Percentiles rank a stretch among this genome's conserved stretches.
Evolutionary conservation across 371 early-diverging fungal genomes (phyloP).

Genomic region (Lichtheimia hyalospora): DNA sequence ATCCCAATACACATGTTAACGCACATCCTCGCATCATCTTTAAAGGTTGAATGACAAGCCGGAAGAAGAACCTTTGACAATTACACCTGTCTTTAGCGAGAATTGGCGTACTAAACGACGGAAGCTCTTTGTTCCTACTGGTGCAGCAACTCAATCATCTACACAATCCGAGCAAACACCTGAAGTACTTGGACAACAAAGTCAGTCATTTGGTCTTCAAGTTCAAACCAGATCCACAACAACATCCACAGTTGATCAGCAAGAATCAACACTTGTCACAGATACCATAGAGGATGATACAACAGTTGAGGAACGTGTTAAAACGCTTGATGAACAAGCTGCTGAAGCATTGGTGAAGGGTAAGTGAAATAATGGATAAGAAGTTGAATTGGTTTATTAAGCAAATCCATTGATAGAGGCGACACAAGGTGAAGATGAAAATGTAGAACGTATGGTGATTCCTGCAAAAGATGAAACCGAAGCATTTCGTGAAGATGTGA

Average conservation of each 20-base stretch:
- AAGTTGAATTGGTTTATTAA: neutral
- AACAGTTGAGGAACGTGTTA: constrained; percentile 16
- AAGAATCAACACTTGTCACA: constrained; percentile 5
- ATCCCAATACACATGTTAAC: too few species aligned
- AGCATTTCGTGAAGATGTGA: constrained; percentile 51
- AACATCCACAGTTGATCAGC: constrained; percentile 3
- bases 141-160: constrained; percentile 14
- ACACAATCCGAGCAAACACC: constrained; percentile 16
- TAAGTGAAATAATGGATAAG: neutral
- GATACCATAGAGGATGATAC: constrained; percentile 16
- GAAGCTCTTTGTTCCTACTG: constrained; percentile 41
- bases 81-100: constrained; percentile 47
- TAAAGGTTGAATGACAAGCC: constrained; percentile 43
- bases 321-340: constrained; percentile 61
- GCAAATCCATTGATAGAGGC: constrained; percentile 29
- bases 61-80: constrained; percentile 39
- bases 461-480: constrained; percentile 46
- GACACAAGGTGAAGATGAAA: constrained; percentile 46
- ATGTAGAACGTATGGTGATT: constrained; percentile 36
- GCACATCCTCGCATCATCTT: too few species aligned
- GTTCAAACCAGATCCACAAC: constrained; percentile 7
- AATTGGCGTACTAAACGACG: constrained; percentile 54
- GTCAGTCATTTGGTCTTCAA: constrained; percentile 21
- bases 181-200: constrained; percentile 16
- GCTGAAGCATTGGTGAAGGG: constrained; percentile 57